Evolutionary conservation across 2,329 filamentous ascomycete genomes (phyloP), one percentile per base, ranked within the genome.

Genomic region (Lasiodiplodia citricola): DNA sequence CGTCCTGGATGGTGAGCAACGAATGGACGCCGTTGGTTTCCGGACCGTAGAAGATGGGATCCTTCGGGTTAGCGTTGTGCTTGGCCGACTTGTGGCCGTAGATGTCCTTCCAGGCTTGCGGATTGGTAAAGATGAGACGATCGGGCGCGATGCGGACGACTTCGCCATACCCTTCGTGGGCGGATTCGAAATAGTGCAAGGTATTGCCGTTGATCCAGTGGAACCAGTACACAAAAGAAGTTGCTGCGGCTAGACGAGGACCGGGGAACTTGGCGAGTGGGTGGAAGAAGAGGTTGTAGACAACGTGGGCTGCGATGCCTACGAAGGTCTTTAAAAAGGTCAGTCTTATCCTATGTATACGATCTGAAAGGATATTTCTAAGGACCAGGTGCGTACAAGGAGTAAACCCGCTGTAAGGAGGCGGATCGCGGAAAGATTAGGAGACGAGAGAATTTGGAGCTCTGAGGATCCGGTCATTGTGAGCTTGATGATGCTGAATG

Each of bases 11-110:
- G 44, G 13, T 8, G 80, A 75, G 73, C 76, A 78, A 16, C 75
- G 78, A 67, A 80, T 51, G 41, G 76, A 79, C 5, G 77, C 78
- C 3, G 75, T 76, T 4, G 76, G 76, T 2, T 64, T 64, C 69
- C 37, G 38, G 44, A 69, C 72, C 54, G 79, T 70, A 54, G 11
- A 16, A 21, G 28, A 11, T 71, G 73, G 75, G 10, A 68, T 70
- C 57, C 68, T 65, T 67, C 41, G 28, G 57, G 57, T 38, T 47
- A 23, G 28, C 11, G 18, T 50, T 25, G 21, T 41, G 25, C 6
- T 21, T 47, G 23, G 65, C 70, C 41, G 23, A 23, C 13, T 65
- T 21, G 58, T 73, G 66, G 18, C 68, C 70, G 51, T 70, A 70
- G 65, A 70, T 70, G 54, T 71, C 70, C 11, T 41, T 47, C 70